Evolutionary conservation across 768 basidiomycete species (phyloP).

Genomic region (Pholiota molesta): DNA sequence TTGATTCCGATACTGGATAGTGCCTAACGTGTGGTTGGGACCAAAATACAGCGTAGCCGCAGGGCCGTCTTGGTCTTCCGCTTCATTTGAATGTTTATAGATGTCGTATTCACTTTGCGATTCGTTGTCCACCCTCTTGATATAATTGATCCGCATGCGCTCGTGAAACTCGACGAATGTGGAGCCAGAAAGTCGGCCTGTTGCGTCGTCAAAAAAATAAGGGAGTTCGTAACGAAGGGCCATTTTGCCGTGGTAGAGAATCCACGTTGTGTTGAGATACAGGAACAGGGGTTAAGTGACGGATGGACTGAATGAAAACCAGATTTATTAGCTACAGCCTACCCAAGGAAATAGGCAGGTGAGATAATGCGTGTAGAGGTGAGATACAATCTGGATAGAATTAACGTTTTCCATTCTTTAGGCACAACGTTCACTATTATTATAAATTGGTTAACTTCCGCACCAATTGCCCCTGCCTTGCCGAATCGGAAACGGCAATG

Average conservation of each 20-base stretch:
- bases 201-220: conserved; percentile 66
- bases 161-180: conserved; percentile 68
- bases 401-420: no score
- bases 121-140: conserved; percentile 32
- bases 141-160: conserved; percentile 45
- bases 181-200: conserved; percentile 53
- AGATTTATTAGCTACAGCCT: not conserved
- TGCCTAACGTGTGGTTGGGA: conserved; percentile 50
- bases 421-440: no score
- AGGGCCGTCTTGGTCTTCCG: conserved; percentile 30
- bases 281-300: no score
- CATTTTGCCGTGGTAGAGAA: not conserved
- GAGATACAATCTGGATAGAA: no score
- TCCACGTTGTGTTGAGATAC: no score
- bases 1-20: conserved; percentile 45
- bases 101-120: conserved; percentile 54
- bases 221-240: conserved; percentile 50
- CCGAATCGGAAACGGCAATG: no score
- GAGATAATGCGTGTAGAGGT: no score
- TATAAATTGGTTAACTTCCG: no score
- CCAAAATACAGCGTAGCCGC: conserved; percentile 56
- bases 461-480: no score
- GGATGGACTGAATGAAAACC: not conserved
- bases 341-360: no score
- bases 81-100: conserved; percentile 40